These are phyloP conservation scores for Chrysopogon serrulatus DNA, from an alignment of 176 grass and related monocot species.

Conservation along the genomic window DNA sequence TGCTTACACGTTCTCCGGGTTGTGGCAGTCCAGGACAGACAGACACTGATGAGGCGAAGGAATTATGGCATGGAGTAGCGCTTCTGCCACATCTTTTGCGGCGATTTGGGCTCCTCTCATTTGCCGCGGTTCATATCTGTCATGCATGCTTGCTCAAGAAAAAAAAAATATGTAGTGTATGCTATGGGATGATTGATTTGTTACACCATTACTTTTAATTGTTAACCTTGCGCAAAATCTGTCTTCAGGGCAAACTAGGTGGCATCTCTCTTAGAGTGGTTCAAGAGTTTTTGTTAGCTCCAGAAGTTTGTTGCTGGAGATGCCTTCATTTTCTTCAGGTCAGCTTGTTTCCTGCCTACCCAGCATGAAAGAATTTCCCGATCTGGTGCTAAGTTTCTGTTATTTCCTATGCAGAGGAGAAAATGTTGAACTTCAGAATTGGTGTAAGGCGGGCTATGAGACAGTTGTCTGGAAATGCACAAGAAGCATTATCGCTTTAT, in stretches of 20 bases:
- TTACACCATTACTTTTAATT: background rate
- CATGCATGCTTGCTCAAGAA: too few relatives aligned
- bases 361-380: background rate
- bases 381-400: constrained; percentile 21
- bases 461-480: constrained; percentile 68
- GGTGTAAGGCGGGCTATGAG: constrained; percentile 88
- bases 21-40: too few relatives aligned
- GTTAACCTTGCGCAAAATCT: background rate
- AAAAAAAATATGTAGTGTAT: too few relatives aligned
- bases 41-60: too few relatives aligned
- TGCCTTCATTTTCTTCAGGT: constrained; percentile 96
- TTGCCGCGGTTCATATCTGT: background rate
- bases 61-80: constrained; percentile 92
- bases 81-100: constrained; percentile 91
- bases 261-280: constrained; percentile 86
- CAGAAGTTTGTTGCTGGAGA: constrained; percentile 91
- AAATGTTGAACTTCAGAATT: constrained; percentile 69
- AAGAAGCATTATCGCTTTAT: too few relatives aligned
- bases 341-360: constrained; percentile 22
- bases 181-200: background rate
- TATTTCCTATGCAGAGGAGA: constrained; percentile 58
- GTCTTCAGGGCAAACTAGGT: constrained; percentile 75
- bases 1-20: too few relatives aligned
- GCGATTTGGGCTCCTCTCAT: constrained; percentile 39
- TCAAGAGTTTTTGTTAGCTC: constrained; percentile 96